Conservation (phyloP, 352 stramenopile species). For the Pythium aristosporum region DNA sequence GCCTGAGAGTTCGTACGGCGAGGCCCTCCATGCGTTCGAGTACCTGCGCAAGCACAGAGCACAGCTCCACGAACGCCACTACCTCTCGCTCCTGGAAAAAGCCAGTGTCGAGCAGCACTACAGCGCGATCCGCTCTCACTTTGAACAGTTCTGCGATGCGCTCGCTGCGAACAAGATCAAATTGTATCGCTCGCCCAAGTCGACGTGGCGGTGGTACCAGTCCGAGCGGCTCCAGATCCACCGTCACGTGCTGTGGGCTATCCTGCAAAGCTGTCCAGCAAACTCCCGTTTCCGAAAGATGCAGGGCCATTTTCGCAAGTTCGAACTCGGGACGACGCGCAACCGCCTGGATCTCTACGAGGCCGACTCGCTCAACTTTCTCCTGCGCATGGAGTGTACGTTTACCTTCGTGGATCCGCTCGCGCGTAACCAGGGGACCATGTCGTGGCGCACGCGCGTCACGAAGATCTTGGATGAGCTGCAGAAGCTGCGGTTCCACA, state of each 20-base stretch:
- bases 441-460: constrained; percentile 30
- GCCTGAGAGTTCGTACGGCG: constrained; percentile 23
- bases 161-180: constrained; percentile 32
- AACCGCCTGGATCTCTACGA: constrained; percentile 54
- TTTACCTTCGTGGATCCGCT: constrained; percentile 30
- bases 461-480: constrained; percentile 46
- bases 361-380: constrained; percentile 63
- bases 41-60: constrained; percentile 20
- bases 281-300: constrained; percentile 31
- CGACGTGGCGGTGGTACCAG: constrained; percentile 39
- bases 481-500: constrained; percentile 35
- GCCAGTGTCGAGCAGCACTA: constrained; percentile 39
- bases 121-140: constrained; percentile 35
- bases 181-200: constrained; percentile 2
- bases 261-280: constrained; percentile 34
- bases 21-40: constrained; percentile 37
- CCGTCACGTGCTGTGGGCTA: constrained; percentile 62
- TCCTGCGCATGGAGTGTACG: constrained; percentile 64
- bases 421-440: neutral
- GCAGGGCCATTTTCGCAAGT: constrained; percentile 39
- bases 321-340: constrained; percentile 37
- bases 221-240: constrained; percentile 54
- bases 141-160: constrained; percentile 39
- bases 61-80: constrained; percentile 39
- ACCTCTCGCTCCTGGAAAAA: constrained; percentile 67